phyloP scores from a whole-genome alignment of 176 grass and related monocot species.

The Elaeis guineensis region DNA sequence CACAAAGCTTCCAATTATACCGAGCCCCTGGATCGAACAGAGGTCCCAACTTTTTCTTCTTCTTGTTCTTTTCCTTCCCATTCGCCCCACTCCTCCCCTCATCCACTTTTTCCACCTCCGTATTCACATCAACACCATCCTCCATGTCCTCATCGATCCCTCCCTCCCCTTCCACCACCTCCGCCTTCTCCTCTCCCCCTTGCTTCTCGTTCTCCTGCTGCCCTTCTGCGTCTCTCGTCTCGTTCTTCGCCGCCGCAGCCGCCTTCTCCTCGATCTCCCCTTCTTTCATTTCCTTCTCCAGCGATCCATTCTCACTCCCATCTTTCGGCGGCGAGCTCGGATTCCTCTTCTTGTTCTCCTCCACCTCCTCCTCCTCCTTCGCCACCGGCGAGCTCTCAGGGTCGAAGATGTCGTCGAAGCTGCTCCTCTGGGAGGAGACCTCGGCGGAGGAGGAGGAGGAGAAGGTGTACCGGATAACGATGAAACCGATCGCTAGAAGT shows the following conservation, averaged over 20 bases:
- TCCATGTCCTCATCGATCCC: conserved; percentile 30
- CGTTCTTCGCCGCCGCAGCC: not conserved
- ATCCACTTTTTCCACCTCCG: conserved; percentile 17
- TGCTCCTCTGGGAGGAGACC: conserved; percentile 59
- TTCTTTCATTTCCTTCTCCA: conserved; percentile 19
- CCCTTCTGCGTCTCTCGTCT: not conserved
- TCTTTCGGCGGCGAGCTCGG: conserved; percentile 5
- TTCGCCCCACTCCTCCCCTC: conserved; percentile 20
- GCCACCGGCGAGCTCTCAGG: conserved; percentile 3
- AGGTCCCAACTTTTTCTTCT: conserved; percentile 61
- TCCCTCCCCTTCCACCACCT: conserved; percentile 33
- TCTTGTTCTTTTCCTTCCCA: conserved; percentile 11
- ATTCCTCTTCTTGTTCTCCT: conserved; percentile 18
- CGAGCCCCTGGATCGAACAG: conserved; percentile 48
- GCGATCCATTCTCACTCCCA: conserved; percentile 27
- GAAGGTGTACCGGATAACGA: conserved; percentile 58
- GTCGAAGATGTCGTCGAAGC: conserved; percentile 50
- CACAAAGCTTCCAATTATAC: conserved; percentile 85
- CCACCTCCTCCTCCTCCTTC: not conserved
- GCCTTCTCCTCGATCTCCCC: conserved; percentile 25
- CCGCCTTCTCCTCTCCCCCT: conserved; percentile 18
- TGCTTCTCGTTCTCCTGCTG: conserved; percentile 15
- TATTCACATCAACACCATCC: conserved; percentile 12
- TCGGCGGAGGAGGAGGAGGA: conserved; percentile 52
- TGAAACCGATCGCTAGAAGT: conserved; percentile 75